phyloP scores from a whole-genome alignment of 768 basidiomycete species.

The Leucocoprinus leucothites region DNA sequence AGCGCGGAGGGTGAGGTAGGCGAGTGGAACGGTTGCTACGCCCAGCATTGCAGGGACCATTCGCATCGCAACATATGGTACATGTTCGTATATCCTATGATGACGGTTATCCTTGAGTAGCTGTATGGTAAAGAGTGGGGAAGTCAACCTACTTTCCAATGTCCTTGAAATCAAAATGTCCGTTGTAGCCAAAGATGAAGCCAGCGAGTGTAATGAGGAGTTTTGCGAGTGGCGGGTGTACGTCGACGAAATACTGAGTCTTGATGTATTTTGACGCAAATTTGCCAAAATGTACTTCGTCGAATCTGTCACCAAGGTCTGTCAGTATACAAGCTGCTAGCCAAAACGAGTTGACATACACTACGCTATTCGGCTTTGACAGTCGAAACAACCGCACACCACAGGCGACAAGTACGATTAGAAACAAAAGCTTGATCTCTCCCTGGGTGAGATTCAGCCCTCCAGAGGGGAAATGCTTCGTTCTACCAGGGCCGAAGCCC shows the following conservation, averaged over 20 bases:
- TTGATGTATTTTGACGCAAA: conserved; percentile 95
- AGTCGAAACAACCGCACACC: conserved; percentile 86
- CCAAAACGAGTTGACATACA: conserved; percentile 51
- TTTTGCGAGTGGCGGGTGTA: conserved; percentile 96
- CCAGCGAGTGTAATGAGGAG: conserved; percentile 90
- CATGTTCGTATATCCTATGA: conserved; percentile 72
- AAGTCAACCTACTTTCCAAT: conserved; percentile 75
- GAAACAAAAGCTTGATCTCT: conserved; percentile 73
- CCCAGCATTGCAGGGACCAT: conserved; percentile 91
- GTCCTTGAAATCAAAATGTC: conserved; percentile 95
- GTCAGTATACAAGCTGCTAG: conserved; percentile 4
- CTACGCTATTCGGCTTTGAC: conserved; percentile 85
- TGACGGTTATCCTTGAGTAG: neutral
- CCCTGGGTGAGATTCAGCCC: conserved; percentile 63
- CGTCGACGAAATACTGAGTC: conserved; percentile 88
- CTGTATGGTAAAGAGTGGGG: neutral
- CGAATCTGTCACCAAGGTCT: conserved; percentile 62
- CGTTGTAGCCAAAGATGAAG: conserved; percentile 84
- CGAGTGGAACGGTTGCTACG: conserved; percentile 81
- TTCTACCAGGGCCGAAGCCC: conserved; percentile 52
- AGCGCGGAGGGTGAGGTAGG: conserved; percentile 91
- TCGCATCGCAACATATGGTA: conserved; percentile 97
- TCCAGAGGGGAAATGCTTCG: conserved; percentile 46
- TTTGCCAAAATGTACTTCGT: conserved; percentile 98
- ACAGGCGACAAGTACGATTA: conserved; percentile 65